Percentiles rank a stretch among this genome's conserved stretches.
Conservation (phyloP, 78 protist species). For the Emiliania huxleyi region DNA sequence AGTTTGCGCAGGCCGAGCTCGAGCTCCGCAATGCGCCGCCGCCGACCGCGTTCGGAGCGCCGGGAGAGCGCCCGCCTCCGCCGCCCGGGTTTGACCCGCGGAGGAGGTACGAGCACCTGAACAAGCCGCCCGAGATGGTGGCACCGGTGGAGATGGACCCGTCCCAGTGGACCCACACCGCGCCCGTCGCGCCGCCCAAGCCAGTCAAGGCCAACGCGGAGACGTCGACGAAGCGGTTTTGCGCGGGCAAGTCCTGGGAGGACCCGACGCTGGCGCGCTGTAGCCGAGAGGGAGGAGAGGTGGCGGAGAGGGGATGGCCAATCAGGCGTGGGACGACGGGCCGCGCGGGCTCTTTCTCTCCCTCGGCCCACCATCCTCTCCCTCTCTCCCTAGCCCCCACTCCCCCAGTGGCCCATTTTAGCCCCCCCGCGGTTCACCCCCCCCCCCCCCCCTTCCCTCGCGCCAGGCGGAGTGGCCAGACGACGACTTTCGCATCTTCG, state of each 20-base stretch:
- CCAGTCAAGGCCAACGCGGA: background rate
- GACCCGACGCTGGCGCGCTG: conserved; percentile 59
- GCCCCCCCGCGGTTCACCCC: no score
- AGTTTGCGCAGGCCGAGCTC: background rate
- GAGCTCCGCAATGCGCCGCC: background rate
- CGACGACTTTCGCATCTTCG: conserved; percentile 73
- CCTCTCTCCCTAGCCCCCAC: no score
- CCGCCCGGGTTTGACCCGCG: background rate
- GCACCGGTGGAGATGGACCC: no score
- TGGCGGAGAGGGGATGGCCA: no score
- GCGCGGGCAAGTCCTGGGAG: conserved; percentile 69
- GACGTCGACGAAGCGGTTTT: background rate
- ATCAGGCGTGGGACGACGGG: no score
- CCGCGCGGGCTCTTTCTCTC: no score
- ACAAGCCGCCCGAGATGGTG: no score
- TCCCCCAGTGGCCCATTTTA: conserved; percentile 78
- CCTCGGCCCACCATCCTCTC: no score
- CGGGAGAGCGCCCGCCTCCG: background rate
- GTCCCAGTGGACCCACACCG: no score
- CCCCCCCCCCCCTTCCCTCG: no score
- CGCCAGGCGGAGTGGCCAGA: conserved; percentile 30
- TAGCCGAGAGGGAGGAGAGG: no score
- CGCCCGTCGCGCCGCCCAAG: no score
- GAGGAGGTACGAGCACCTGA: background rate
- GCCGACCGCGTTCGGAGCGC: background rate